Conservation (phyloP, 192 early-diverging fungal species). For the Entrophospora sp. region DNA sequence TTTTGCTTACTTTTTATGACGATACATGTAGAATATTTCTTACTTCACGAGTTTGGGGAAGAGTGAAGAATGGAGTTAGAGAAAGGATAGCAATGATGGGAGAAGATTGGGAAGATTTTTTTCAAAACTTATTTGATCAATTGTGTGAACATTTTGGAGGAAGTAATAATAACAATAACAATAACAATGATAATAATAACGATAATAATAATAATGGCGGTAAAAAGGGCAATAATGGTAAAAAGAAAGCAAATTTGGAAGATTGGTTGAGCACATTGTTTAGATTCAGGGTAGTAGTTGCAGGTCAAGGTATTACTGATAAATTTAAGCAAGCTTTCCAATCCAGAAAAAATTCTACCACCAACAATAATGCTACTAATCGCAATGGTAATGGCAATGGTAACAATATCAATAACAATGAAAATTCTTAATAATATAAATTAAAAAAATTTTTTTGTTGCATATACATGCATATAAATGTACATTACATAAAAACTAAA, state of each 20-base stretch:
- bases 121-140: constrained; percentile 18
- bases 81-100: constrained; percentile 15
- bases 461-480: no score
- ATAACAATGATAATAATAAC: neutral
- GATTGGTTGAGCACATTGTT: constrained; percentile 13
- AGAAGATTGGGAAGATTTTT: constrained; percentile 18
- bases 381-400: no score
- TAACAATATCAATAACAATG: no score
- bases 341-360: no score
- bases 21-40: neutral
- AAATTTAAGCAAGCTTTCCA: neutral
- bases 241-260: neutral
- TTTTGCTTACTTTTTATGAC: constrained; percentile 16
- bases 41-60: constrained; percentile 13
- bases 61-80: neutral
- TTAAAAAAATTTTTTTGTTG: no score
- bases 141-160: neutral
- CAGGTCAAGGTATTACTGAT: constrained; percentile 4
- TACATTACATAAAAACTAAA: no score
- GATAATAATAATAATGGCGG: neutral
- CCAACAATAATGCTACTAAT: no score
- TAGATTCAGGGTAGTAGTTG: neutral
- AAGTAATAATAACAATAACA: neutral
- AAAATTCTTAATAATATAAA: no score
- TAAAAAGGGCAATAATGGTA: neutral